Evolutionary conservation across 1,139 yeast species (phyloP), one percentile per base, ranked within the genome.

Genomic region (Candida tunisiensis): DNA sequence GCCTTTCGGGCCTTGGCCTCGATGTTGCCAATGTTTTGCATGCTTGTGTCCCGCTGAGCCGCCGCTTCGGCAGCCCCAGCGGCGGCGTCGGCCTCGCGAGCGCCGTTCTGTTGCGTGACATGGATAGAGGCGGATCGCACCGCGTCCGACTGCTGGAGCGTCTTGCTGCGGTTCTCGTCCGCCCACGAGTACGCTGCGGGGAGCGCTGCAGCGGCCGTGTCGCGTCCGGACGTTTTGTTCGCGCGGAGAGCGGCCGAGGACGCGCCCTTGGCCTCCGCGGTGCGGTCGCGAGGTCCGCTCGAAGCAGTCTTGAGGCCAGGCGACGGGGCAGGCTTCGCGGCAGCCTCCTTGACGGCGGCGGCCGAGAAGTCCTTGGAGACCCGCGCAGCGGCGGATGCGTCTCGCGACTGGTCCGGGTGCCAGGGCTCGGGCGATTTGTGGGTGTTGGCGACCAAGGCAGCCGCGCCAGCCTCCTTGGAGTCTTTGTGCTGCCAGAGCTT

Each of bases 371-470:
- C 53, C 33, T 45, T 49, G 18, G 69, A 71, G 24, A 63, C 62
- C 28, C 57, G 49, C 28, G 64, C 71, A 8, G 73, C 74, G 18
- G 54, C 46, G 8, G 57, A 54, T 15, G 67, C 72, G 20, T 41
- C 42, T 11, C 47, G 37, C 9, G 43, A 28, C 16, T 37, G 35
- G 26, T 42, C 43, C 3, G 54, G 55, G 23, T 34, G 37, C 55
- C 55, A 47, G 24, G 45, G 36, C 25, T 39, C 45, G 9, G 53
- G 51, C 6, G 49, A 41, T 17, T 16, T 23, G 18, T 44, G 38
- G 25, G 42, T 23, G 8, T 41, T 31, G 32, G 40, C 61, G 23
- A 50, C 35, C 19, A 40, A 34, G n/a, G 60, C 58, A 6, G 61
- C 61, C 17, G 35, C 23, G 19, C 49, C 47, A 11, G 59, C 60